Base-by-base conservation (phyloP, 345 rosid genomes). In the Rhizophora mangle region DNA sequence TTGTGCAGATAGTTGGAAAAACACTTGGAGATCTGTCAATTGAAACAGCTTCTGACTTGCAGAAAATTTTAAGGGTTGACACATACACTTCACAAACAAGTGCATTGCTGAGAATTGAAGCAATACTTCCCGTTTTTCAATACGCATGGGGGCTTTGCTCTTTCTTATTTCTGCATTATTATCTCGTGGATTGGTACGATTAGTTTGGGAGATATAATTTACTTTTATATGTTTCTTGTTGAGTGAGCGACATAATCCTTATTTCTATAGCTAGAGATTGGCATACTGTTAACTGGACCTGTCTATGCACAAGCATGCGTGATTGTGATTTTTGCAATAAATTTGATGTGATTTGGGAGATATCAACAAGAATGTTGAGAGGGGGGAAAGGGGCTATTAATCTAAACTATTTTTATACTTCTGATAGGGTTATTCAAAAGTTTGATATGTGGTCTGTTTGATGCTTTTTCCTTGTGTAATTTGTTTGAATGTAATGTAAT, bases 91-190 rank as follows among this genome's bases (percentile, higher is more conserved):
- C 86, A 15, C 84, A 84, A 32, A 65, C 84, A 63, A 85, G 79
- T 77, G 88, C 86, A 13, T 74, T 85, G 57, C 86, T 46, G 68
- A 83, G 82, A 80, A 86, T 96, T 49, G 77, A 87, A 77, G 74
- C 68, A 32, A 76, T 81, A 68, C 78, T 96, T 79, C 89, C 95
- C 57, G 79, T 85, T 74, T 92, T 90, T 79, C 90, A 82, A 78
- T 92, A 76, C 93, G 95, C 55, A 88, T 89, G 99, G 99, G 99
- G 61, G 97, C 97, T 22, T 72, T 92, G 80, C 85, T 92, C 20
- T 92, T 96, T 84, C 97, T 96, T 64, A 84, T 96, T 75, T 96
- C 99, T 55, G 96, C 98, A 20, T 81, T 96, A 67, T 91, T 96
- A 62, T 92, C 99, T 72, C 89, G 95, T 69, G 98, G 94, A 90